A percentile compares a stretch with the other conserved stretches of the same genome.
These are phyloP conservation scores for Amphicarpaea edgeworthii DNA, from an alignment of 306 rosid genomes.

Conservation along the genomic window DNA sequence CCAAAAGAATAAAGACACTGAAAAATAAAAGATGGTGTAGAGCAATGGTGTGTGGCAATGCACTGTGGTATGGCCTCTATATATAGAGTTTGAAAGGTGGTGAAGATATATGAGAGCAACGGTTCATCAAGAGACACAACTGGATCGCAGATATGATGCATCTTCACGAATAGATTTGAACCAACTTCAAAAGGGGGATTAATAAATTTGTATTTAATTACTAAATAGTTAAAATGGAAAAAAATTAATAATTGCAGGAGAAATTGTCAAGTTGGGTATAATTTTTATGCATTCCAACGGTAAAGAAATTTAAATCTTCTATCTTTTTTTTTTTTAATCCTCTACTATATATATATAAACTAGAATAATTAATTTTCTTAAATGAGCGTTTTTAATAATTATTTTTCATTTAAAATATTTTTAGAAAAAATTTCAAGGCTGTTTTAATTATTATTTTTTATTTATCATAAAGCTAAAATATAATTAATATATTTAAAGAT, in stretches of 20 bases:
- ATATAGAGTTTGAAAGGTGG: constrained; percentile 31
- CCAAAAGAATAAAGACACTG: not conserved
- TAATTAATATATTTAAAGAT: not conserved
- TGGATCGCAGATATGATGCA: too few relatives aligned
- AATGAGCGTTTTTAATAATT: too few relatives aligned
- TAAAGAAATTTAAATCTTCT: too few relatives aligned
- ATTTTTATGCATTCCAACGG: not conserved
- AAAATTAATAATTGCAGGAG: not conserved
- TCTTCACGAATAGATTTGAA: not conserved
- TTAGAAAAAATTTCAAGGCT: too few relatives aligned
- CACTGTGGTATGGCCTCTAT: not conserved
- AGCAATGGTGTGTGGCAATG: too few relatives aligned
- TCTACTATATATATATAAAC: too few relatives aligned
- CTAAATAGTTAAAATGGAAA: constrained; percentile 1
- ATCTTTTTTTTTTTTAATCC: too few relatives aligned
- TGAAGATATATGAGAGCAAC: not conserved
- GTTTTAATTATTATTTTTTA: too few relatives aligned
- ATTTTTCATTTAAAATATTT: too few relatives aligned
- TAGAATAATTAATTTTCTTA: not conserved
- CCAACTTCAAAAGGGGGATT: not conserved
- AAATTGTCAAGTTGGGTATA: not conserved
- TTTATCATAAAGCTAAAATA: not conserved
- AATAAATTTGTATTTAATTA: constrained; percentile 1
- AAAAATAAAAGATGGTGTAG: not conserved
- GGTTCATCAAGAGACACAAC: not conserved